Evolutionary conservation across 768 basidiomycete species (phyloP).

Genomic region (Daedalea quercina): DNA sequence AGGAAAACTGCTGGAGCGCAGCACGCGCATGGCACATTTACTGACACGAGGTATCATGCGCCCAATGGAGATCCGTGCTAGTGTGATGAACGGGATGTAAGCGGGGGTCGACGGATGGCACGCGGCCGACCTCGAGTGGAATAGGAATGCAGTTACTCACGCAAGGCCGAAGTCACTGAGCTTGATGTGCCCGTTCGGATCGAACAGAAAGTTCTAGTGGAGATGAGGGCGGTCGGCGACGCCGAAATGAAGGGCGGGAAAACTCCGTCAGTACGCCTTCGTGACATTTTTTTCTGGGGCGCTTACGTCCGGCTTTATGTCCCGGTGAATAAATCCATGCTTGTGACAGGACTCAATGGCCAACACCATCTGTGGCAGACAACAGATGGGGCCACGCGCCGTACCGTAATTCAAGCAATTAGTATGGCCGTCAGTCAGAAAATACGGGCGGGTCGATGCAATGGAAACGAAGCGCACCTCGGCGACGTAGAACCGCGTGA

Average conservation of each 20-base stretch:
- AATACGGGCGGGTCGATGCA: neutral
- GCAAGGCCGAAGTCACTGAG: slow-evolving; percentile 95
- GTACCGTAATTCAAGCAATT: slow-evolving; percentile 6
- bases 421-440: slow-evolving; percentile 13
- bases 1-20: slow-evolving; percentile 7
- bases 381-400: neutral
- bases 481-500: slow-evolving; percentile 89
- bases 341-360: slow-evolving; percentile 91
- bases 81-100: slow-evolving; percentile 6
- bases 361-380: slow-evolving; percentile 70
- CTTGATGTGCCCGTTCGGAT: slow-evolving; percentile 88
- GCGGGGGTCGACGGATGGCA: slow-evolving; percentile 1
- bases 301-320: slow-evolving; percentile 91
- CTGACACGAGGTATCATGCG: slow-evolving; percentile 88
- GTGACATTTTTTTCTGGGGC: neutral
- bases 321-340: slow-evolving; percentile 95
- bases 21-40: slow-evolving; percentile 1
- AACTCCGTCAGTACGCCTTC: neutral
- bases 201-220: slow-evolving; percentile 88
- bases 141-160: slow-evolving; percentile 41
- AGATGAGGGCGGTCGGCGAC: slow-evolving; percentile 2
- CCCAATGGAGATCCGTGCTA: slow-evolving; percentile 93
- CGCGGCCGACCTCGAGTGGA: slow-evolving; percentile 4
- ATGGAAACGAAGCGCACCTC: slow-evolving; percentile 48
- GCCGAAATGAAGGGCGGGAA: neutral